phyloP scores from a whole-genome alignment of 1,139 yeast genomes.

The Barnettozyma hawaiiensis region DNA sequence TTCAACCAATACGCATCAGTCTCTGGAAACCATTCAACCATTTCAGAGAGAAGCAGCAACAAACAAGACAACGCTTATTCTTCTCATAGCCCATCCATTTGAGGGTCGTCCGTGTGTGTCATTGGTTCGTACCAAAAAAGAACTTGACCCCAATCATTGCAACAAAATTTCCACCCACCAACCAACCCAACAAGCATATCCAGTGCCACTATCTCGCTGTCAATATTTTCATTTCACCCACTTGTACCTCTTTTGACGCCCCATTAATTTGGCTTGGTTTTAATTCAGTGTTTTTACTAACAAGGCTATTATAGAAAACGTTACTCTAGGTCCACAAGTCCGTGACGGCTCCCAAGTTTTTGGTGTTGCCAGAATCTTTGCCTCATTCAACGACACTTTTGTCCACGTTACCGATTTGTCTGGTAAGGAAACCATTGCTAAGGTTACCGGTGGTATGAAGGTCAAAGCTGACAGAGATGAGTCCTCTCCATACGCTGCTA shows the following conservation, averaged over 20 bases:
- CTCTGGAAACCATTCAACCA: too few species aligned
- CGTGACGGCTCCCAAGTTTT: slow-evolving; percentile 97
- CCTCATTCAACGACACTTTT: slow-evolving; percentile 99
- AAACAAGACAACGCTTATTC: too few species aligned
- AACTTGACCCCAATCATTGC: too few species aligned
- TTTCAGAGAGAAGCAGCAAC: too few species aligned
- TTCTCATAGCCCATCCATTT: too few species aligned
- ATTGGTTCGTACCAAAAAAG: too few species aligned
- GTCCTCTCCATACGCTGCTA: slow-evolving; percentile 99
- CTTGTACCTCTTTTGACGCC: not conserved
- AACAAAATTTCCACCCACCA: too few species aligned
- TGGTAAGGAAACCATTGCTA: slow-evolving; percentile 99
- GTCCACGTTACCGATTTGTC: slow-evolving; percentile 99
- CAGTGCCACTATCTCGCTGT: not conserved
- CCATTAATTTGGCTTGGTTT: not conserved
- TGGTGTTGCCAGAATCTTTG: slow-evolving; percentile 99
- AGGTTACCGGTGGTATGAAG: slow-evolving; percentile 99
- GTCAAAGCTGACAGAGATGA: slow-evolving; percentile 99
- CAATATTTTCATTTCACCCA: not conserved
- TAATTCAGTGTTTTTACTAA: slow-evolving; percentile 12
- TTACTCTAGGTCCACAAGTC: slow-evolving; percentile 77
- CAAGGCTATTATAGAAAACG: slow-evolving; percentile 48
- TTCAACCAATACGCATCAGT: too few species aligned
- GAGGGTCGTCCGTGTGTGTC: too few species aligned
- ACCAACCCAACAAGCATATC: too few species aligned